Conservation (phyloP, 805 yeast species). For the Wickerhamomyces silvicola region DNA sequence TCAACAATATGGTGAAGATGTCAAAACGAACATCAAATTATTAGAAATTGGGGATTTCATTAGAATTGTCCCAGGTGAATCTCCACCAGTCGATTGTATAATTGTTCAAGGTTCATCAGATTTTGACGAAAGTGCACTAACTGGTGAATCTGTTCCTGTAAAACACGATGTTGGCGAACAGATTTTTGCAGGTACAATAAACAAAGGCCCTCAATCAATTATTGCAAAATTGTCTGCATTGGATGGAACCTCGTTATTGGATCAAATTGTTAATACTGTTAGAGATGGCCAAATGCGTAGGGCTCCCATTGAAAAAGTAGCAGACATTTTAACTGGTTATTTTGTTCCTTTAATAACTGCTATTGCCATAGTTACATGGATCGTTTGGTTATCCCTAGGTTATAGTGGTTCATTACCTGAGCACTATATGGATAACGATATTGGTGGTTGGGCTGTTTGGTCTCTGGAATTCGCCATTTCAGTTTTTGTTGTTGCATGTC, state of each 20-base stretch:
- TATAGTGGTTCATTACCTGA: conserved; percentile 46
- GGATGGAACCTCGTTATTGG: conserved; percentile 60
- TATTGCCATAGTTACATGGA: conserved; percentile 58
- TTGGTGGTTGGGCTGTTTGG: conserved; percentile 76
- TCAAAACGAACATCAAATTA: conserved; percentile 32
- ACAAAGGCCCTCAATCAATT: conserved; percentile 49
- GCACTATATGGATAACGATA: conserved; percentile 51
- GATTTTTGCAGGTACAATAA: conserved; percentile 67
- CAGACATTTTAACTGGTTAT: conserved; percentile 60
- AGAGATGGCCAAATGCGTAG: conserved; percentile 66
- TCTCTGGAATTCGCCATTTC: conserved; percentile 71
- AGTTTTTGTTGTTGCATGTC: conserved; percentile 79
- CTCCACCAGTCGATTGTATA: conserved; percentile 55
- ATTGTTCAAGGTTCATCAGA: conserved; percentile 39
- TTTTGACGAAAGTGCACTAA: conserved; percentile 57
- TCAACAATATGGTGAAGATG: conserved; percentile 21
- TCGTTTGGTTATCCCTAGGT: conserved; percentile 61
- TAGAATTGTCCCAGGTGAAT: conserved; percentile 45
- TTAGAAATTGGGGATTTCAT: conserved; percentile 49
- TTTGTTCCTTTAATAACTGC: conserved; percentile 67
- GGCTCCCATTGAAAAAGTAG: conserved; percentile 68
- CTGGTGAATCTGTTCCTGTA: conserved; percentile 60
- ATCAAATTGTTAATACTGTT: conserved; percentile 63
- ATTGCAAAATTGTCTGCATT: conserved; percentile 49
- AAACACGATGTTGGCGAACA: conserved; percentile 54